Conservation (phyloP, 23 red algal species). For the Gracilaria gracilis region DNA sequence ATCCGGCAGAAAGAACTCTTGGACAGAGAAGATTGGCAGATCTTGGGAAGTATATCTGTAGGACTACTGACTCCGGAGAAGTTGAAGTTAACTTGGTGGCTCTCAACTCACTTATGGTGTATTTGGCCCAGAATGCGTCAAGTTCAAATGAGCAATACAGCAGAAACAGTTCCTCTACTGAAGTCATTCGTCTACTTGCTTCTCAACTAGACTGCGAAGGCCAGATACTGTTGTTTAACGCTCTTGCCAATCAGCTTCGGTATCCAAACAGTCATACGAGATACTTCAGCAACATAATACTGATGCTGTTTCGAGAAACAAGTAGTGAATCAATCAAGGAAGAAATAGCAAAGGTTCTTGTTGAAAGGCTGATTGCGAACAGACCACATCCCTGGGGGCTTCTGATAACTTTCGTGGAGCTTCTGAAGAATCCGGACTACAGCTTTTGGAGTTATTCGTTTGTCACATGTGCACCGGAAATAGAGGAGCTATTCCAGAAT, state of each 20-base stretch:
- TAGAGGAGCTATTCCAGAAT: conserved; percentile 86
- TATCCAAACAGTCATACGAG: conserved; percentile 95
- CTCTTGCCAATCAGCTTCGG: conserved; percentile 92
- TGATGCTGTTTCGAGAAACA: conserved; percentile 86
- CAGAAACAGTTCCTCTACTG: conserved; percentile 25
- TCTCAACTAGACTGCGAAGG: conserved; percentile 86
- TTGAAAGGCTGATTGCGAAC: conserved; percentile 94
- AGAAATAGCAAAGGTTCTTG: conserved; percentile 87
- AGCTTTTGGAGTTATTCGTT: conserved; percentile 95
- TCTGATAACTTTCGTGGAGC: conserved; percentile 93
- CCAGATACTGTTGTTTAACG: conserved; percentile 78
- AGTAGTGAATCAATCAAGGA: conserved; percentile 82
- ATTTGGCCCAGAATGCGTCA: conserved; percentile 71
- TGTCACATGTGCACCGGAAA: conserved; percentile 88
- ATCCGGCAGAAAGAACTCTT: background rate
- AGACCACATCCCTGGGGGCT: conserved; percentile 98
- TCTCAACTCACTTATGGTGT: conserved; percentile 90
- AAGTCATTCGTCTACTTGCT: conserved; percentile 74
- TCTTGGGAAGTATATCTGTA: conserved; percentile 31
- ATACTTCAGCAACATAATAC: conserved; percentile 87
- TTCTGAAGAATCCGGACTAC: conserved; percentile 93
- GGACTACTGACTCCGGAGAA: background rate
- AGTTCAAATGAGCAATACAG: background rate
- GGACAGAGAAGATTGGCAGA: background rate
- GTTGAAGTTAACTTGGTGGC: conserved; percentile 47